phyloP scores from a whole-genome alignment of 257 asterid species.

The Asclepias syriaca region DNA sequence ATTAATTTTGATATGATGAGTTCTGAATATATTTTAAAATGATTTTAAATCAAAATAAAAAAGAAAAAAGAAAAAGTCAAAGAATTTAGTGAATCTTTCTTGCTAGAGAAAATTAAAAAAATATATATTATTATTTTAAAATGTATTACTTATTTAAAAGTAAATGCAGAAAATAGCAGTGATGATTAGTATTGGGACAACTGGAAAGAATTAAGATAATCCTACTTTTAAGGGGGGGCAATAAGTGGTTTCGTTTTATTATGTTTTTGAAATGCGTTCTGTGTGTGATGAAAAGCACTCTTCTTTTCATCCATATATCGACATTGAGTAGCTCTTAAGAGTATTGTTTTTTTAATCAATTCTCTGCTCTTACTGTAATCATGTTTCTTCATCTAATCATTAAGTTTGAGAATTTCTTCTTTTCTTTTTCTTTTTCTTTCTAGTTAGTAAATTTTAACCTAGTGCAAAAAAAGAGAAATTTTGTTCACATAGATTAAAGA shows the following conservation, averaged over 20 bases:
- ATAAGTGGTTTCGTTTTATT: background rate
- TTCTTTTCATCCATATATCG: background rate
- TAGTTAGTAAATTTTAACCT: background rate
- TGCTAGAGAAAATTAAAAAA: background rate
- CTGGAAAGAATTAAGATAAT: background rate
- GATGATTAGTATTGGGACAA: background rate
- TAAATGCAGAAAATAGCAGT: too few species aligned
- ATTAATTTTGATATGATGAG: too few species aligned
- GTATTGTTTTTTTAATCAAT: background rate
- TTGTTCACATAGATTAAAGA: too few species aligned
- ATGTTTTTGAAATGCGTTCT: background rate
- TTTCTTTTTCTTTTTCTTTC: too few species aligned
- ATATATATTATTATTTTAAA: too few species aligned
- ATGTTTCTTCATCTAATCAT: slow-evolving; percentile 26
- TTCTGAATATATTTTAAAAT: too few species aligned
- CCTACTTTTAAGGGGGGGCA: background rate
- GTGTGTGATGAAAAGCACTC: background rate
- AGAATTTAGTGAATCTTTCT: slow-evolving; percentile 7
- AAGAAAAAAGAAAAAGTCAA: background rate
- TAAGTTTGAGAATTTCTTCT: slow-evolving; percentile 16
- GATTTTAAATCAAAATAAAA: too few species aligned
- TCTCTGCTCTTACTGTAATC: background rate
- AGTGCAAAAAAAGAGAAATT: too few species aligned
- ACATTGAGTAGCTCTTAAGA: background rate
- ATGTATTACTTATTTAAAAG: too few species aligned